These are phyloP conservation scores for Fraxinus sp. DNA, from an alignment of 305 asterid genomes.

Conservation along the genomic window DNA sequence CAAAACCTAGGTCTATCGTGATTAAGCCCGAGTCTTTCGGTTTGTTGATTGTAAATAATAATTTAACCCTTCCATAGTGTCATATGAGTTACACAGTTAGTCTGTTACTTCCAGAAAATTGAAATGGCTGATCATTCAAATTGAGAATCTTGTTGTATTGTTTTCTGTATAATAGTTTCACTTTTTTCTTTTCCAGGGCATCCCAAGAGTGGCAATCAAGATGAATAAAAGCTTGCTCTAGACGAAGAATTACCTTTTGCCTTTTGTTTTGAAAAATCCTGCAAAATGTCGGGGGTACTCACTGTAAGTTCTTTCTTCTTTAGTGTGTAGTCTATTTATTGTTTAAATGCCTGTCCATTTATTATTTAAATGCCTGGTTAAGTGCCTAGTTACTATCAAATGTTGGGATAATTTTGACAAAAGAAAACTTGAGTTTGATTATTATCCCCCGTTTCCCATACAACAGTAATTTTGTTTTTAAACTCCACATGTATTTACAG, in stretches of 20 bases:
- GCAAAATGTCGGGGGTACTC: slow-evolving; percentile 50
- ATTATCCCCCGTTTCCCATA: background rate
- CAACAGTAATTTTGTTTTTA: background rate
- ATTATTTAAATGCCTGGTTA: background rate
- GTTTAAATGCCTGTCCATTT: background rate
- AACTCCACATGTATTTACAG: background rate
- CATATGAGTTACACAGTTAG: background rate
- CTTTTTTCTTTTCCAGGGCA: slow-evolving; percentile 27
- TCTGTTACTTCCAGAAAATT: background rate
- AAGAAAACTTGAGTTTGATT: background rate
- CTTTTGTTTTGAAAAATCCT: slow-evolving; percentile 32
- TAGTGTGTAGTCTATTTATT: slow-evolving; percentile 2
- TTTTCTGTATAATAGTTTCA: slow-evolving; percentile 12
- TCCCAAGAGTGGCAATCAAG: slow-evolving; percentile 3
- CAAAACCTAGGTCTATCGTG: background rate
- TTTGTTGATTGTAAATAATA: slow-evolving; percentile 2
- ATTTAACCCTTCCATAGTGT: background rate
- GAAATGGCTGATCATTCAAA: slow-evolving; percentile 6
- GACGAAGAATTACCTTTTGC: slow-evolving; percentile 35
- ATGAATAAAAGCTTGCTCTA: slow-evolving; percentile 17
- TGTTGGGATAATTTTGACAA: slow-evolving; percentile 16
- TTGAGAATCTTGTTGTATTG: background rate
- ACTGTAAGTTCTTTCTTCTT: slow-evolving; percentile 36
- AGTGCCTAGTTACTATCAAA: background rate
- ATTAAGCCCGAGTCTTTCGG: background rate